Percentiles rank a stretch among this genome's conserved stretches.
phyloP scores from a whole-genome alignment of 2,329 filamentous ascomycete genomes.

The Xylaria digitata region DNA sequence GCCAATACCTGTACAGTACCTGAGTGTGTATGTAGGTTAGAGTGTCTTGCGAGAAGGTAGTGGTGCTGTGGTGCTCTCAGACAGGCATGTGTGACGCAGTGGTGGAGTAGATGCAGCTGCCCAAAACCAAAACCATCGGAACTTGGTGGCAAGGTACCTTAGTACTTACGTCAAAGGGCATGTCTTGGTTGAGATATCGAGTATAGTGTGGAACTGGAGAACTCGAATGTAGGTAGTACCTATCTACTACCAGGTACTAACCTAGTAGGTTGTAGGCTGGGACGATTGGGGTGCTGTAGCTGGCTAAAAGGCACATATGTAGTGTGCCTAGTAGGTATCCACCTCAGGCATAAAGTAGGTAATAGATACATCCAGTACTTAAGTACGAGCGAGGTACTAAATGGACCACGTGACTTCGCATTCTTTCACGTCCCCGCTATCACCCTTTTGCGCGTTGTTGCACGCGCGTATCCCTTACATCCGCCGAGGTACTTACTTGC shows the following conservation, averaged over 20 bases:
- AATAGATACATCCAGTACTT: too few species aligned
- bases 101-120: conserved; percentile 25
- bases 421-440: conserved; percentile 30
- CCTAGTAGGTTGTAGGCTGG: background rate
- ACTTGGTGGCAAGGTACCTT: background rate
- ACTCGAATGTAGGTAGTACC: too few species aligned
- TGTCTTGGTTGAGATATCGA: background rate
- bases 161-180: background rate
- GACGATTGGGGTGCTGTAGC: too few species aligned
- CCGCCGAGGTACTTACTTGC: background rate
- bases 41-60: conserved; percentile 6
- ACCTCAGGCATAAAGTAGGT: too few species aligned
- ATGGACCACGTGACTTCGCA: conserved; percentile 46
- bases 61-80: background rate
- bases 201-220: conserved; percentile 14
- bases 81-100: conserved; percentile 29
- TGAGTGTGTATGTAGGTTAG: too few species aligned
- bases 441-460: conserved; percentile 32
- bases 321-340: too few species aligned
- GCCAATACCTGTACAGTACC: too few species aligned
- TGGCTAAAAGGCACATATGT: too few species aligned
- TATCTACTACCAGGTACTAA: too few species aligned
- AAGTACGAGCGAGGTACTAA: background rate
- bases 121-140: conserved; percentile 12
- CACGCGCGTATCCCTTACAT: conserved; percentile 18